These are phyloP conservation scores for Pisolithus albus DNA, from an alignment of 768 basidiomycete species.

Conservation along the genomic window DNA sequence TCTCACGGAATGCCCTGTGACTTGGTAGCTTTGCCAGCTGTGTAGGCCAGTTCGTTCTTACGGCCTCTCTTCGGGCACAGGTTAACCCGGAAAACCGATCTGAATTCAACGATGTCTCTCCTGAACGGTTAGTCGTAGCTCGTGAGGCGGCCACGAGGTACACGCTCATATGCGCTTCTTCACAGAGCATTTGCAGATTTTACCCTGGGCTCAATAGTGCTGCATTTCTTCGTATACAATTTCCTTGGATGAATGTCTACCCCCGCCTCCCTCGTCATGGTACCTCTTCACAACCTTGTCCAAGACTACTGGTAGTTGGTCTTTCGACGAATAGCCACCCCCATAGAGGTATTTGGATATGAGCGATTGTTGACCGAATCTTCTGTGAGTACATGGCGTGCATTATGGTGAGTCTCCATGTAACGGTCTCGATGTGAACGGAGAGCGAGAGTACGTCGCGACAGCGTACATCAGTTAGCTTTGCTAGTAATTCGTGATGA, in stretches of 20 bases:
- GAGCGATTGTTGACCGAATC: no score
- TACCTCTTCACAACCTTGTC: no score
- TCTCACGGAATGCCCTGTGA: constrained; percentile 1
- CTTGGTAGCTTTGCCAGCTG: constrained; percentile 74
- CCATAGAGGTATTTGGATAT: no score
- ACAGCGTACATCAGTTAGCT: no score
- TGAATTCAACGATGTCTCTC: constrained; percentile 87
- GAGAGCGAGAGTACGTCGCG: no score
- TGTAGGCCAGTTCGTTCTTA: constrained; percentile 94
- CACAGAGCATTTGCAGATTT: constrained; percentile 95
- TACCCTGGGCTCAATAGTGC: constrained; percentile 85
- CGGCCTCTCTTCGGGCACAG: constrained; percentile 87
- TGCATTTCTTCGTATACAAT: constrained; percentile 99
- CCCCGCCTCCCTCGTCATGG: no score
- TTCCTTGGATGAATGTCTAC: constrained; percentile 69
- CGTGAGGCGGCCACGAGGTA: background rate
- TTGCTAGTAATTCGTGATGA: no score
- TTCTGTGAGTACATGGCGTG: no score
- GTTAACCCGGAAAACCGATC: constrained; percentile 78
- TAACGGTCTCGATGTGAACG: no score
- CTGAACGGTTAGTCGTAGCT: constrained; percentile 65
- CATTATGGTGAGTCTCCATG: no score
- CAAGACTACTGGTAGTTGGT: no score
- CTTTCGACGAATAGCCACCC: no score
- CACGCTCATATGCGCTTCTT: background rate